Evolutionary conservation across 352 stramenopile species (phyloP), one percentile per base, ranked within the genome.

Genomic region (Pythium myriotylum): DNA sequence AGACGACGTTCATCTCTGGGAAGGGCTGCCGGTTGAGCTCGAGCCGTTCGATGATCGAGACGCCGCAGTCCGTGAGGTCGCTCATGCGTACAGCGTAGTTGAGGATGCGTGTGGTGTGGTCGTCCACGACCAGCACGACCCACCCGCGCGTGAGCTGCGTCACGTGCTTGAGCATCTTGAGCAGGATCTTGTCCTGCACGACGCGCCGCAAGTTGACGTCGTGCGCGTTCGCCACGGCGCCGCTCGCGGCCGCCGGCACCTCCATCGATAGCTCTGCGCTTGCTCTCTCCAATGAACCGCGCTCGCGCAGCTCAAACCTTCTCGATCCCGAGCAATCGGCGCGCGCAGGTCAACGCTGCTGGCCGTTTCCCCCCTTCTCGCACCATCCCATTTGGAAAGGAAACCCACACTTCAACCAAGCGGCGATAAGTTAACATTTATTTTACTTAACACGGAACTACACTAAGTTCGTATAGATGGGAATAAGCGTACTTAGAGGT

Each of bases 51-150:
- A 99, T 90, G 54, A 99, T 88, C 4, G 95, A 98, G 19, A 99
- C 91, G 23, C 96, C 91, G 54, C 92, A 94, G 77, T 99, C 96
- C 80, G 98, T 99, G 47, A 99, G 87, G 60, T 99, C 97, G 73
- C 98, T 99, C 96, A 99, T 99, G 33, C 96, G 92, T 41, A 99
- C 87, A 7, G 94, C 92, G 14, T 92, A 94, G 16, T 93, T 98
- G 41, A 99, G 91, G 20, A 98, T 91, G 22, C 86, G 85, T 32
- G 97, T 97, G 8, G 96, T 91, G 54, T 84, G 76, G 41, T 97
- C 84, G 80, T 99, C 96, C 26, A 99, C 87, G 13, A 99, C 92
- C 51, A 99, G 86, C 47, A 99, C 86, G 42, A 94, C 79, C 84
- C 85, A 96, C 13, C 84, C 84, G 57, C 70, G 80, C 53, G 82